Conservation (phyloP, 192 early-diverging fungal species). For the Neocallimastix lanati region DNA sequence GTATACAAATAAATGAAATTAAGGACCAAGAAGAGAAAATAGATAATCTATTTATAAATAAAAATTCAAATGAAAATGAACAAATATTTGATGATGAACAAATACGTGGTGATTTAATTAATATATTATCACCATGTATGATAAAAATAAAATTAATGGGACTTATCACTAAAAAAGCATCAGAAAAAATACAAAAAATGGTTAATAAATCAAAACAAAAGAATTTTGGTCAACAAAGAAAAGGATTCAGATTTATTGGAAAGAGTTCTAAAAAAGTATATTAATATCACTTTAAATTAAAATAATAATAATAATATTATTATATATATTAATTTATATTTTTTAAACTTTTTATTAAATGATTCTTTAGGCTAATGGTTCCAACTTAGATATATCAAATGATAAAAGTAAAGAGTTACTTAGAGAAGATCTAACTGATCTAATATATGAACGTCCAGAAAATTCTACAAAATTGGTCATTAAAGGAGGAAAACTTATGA, state of each 20-base stretch:
- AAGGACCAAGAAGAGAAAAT: neutral
- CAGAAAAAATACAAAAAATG: neutral
- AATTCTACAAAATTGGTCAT: neutral
- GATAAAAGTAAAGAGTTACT: neutral
- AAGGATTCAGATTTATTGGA: neutral
- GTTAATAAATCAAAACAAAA: neutral
- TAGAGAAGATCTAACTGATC: neutral
- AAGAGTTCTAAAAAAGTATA: neutral
- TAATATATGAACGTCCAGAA: neutral
- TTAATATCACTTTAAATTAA: no score
- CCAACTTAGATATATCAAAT: no score
- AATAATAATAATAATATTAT: no score
- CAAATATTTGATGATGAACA: neutral
- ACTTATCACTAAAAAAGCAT: neutral
- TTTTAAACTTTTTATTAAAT: no score
- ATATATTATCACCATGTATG: neutral
- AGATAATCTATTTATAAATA: neutral
- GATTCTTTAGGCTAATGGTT: no score
- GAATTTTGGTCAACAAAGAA: neutral
- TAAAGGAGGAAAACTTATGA: neutral
- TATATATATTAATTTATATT: no score
- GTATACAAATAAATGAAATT: neutral
- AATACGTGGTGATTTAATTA: neutral
- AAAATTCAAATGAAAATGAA: neutral
- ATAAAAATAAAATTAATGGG: neutral